Evolutionary conservation across 2,329 filamentous ascomycete genomes (phyloP).

Genomic region (Emmonsiellopsis sp.): DNA sequence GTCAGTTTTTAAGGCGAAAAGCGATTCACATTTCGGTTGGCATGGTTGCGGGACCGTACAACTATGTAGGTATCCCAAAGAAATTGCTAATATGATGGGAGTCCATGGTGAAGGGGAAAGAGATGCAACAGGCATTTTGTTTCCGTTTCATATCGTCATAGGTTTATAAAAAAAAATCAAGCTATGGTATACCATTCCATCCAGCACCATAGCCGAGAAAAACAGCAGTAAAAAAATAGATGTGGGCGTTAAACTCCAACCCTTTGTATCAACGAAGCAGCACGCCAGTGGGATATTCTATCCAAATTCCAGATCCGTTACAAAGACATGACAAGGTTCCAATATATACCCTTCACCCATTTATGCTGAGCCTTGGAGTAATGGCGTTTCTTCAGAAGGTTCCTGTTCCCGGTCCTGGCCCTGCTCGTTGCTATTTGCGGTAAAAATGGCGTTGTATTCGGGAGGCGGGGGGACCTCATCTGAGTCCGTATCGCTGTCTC

Average conservation of each 20-base stretch:
- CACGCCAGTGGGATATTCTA: not conserved
- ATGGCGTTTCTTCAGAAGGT: conserved; percentile 14
- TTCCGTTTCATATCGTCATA: not conserved
- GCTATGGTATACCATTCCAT: not conserved
- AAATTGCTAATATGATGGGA: not conserved
- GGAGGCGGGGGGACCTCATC: not conserved
- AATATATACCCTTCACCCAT: not conserved
- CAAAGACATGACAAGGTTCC: not conserved
- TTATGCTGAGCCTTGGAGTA: conserved; percentile 9
- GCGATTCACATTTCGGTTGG: no score
- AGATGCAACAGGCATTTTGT: not conserved
- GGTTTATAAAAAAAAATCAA: not conserved
- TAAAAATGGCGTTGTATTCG: not conserved
- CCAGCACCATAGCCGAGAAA: not conserved
- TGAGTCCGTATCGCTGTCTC: conserved; percentile 16
- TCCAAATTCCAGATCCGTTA: not conserved
- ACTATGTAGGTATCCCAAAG: no score
- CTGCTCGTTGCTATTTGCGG: conserved; percentile 4
- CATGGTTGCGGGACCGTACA: no score
- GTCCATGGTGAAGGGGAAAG: no score
- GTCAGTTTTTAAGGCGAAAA: no score
- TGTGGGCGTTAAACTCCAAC: not conserved
- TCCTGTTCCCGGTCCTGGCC: conserved; percentile 4
- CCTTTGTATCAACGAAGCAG: not conserved
- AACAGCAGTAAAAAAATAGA: not conserved